These are phyloP conservation scores for Adansonia madagascariensis DNA, from an alignment of 441 rosid genomes.

Conservation along the genomic window DNA sequence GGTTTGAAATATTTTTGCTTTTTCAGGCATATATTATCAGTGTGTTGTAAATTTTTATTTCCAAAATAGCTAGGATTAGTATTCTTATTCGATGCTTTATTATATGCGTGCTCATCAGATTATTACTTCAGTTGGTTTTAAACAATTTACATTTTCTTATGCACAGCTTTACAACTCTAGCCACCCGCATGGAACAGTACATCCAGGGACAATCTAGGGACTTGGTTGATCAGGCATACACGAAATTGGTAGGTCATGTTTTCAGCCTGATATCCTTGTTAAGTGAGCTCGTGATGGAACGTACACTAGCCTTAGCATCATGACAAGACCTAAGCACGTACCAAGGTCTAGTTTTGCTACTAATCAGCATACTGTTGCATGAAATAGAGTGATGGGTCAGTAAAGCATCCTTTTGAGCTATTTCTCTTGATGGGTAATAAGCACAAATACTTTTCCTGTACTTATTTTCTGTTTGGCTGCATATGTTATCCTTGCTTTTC, in stretches of 20 bases:
- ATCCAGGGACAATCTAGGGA: constrained; percentile 98
- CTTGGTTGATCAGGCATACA: constrained; percentile 96
- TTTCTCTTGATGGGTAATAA: no score
- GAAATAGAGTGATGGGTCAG: not conserved
- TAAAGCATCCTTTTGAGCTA: not conserved
- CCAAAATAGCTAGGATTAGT: not conserved
- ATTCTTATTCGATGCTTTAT: not conserved
- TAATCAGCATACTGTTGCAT: not conserved
- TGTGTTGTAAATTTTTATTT: constrained; percentile 13
- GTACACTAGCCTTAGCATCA: not conserved
- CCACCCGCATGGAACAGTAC: constrained; percentile 99
- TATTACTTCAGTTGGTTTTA: not conserved
- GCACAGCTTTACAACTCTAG: constrained; percentile 86
- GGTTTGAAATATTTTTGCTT: constrained; percentile 8
- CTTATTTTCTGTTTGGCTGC: not conserved
- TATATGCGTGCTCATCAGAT: not conserved
- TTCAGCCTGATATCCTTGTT: not conserved
- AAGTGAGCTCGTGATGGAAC: constrained; percentile 3
- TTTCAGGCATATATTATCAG: not conserved
- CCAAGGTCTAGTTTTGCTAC: not conserved
- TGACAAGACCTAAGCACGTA: not conserved
- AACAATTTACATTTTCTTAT: constrained; percentile 24
- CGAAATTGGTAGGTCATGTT: constrained; percentile 76
- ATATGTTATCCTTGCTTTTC: not conserved
- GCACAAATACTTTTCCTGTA: not conserved